These are phyloP conservation scores for Nigrospora oryzae DNA, from an alignment of 2,329 filamentous ascomycete species.

Conservation along the genomic window DNA sequence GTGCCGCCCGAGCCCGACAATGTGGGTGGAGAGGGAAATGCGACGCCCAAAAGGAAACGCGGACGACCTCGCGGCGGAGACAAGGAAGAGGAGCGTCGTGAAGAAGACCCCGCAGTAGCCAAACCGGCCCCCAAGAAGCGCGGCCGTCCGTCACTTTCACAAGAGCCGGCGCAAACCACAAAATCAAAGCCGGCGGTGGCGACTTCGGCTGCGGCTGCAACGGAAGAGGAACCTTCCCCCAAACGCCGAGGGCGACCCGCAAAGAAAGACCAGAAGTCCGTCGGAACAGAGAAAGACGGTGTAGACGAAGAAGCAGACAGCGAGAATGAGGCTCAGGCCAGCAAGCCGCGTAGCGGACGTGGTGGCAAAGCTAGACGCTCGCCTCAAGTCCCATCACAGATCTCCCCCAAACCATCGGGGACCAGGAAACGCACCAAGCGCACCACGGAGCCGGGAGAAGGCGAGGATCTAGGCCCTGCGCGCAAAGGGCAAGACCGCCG, in stretches of 20 bases:
- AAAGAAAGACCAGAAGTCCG: constrained; percentile 3
- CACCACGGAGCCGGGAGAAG: too few species aligned
- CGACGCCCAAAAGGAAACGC: constrained; percentile 15
- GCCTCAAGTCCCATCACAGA: too few species aligned
- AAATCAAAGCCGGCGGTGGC: neutral
- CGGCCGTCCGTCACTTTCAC: constrained; percentile 15
- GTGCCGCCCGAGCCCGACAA: constrained; percentile 8
- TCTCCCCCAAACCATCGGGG: too few species aligned
- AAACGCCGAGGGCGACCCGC: constrained; percentile 8
- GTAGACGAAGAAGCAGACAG: constrained; percentile 20
- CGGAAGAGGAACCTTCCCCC: constrained; percentile 1
- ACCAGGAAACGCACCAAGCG: too few species aligned
- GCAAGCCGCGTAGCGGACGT: too few species aligned
- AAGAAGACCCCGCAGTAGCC: constrained; percentile 1
- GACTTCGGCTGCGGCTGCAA: neutral
- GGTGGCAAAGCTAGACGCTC: too few species aligned
- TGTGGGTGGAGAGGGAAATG: constrained; percentile 5
- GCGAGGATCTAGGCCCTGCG: too few species aligned
- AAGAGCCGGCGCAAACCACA: constrained; percentile 5
- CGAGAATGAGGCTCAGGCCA: constrained; percentile 13
- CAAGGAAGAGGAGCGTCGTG: neutral
- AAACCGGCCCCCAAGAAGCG: constrained; percentile 14
- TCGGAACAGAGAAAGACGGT: constrained; percentile 2
- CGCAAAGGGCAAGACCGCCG: too few species aligned
- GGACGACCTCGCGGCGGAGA: constrained; percentile 10